Conservation (phyloP, 805 yeast species). For the Zygoascus flipseniorum region DNA sequence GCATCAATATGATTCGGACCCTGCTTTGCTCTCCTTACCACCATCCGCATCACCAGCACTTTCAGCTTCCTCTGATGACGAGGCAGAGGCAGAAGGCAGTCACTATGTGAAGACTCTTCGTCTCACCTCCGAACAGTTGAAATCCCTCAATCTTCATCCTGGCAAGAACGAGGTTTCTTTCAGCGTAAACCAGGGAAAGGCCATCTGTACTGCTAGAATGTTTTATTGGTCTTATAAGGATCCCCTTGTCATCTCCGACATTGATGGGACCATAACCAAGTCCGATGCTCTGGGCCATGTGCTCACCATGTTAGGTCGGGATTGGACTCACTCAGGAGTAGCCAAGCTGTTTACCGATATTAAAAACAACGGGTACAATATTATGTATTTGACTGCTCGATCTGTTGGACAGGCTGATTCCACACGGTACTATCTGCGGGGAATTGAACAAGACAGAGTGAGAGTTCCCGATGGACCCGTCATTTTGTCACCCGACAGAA, state of each 20-base stretch:
- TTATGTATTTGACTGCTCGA: conserved; percentile 88
- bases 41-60: conserved; percentile 5
- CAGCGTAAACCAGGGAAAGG: conserved; percentile 74
- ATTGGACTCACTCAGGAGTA: conserved; percentile 97
- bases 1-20: conserved; percentile 8
- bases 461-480: conserved; percentile 86
- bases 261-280: conserved; percentile 96
- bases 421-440: conserved; percentile 73
- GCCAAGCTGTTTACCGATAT: conserved; percentile 89
- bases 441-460: conserved; percentile 68
- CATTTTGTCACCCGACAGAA: conserved; percentile 88
- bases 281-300: conserved; percentile 98
- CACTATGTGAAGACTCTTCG: conserved; percentile 77
- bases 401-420: conserved; percentile 93
- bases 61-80: conserved; percentile 6
- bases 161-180: conserved; percentile 78
- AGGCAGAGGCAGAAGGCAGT: conserved; percentile 14
- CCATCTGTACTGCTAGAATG: conserved; percentile 62
- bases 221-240: conserved; percentile 76
- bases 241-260: conserved; percentile 93
- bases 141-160: conserved; percentile 56
- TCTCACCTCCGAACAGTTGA: conserved; percentile 82
- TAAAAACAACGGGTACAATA: conserved; percentile 77
- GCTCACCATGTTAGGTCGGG: conserved; percentile 84
- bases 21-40: conserved; percentile 1